phyloP scores from a whole-genome alignment of 371 early-diverging fungal species.

The Mucor indicus region DNA sequence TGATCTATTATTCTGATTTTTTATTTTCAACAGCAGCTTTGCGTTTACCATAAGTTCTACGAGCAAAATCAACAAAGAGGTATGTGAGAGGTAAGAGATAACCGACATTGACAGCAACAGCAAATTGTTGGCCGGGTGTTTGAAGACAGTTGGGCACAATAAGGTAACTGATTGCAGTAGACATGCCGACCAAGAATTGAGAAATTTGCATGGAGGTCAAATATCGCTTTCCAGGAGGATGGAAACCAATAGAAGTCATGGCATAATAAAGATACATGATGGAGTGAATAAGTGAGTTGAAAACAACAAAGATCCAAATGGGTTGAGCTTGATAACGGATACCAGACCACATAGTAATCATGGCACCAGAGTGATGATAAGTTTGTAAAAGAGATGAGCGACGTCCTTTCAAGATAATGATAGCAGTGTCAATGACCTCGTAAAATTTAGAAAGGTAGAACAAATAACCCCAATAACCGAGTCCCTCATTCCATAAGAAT shows the following conservation, averaged over 20 bases:
- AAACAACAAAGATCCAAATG: slow-evolving; percentile 83
- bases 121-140: slow-evolving; percentile 60
- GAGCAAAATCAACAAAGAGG: slow-evolving; percentile 77
- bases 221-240: slow-evolving; percentile 81
- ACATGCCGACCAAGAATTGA: slow-evolving; percentile 82
- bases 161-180: slow-evolving; percentile 66
- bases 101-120: slow-evolving; percentile 67
- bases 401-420: slow-evolving; percentile 80
- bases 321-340: slow-evolving; percentile 73
- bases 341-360: slow-evolving; percentile 80
- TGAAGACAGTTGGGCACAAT: slow-evolving; percentile 66
- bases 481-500: slow-evolving; percentile 66
- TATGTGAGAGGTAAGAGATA: slow-evolving; percentile 81
- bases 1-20: too few species aligned
- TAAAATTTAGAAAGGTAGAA: slow-evolving; percentile 89
- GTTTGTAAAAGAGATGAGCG: slow-evolving; percentile 80
- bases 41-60: slow-evolving; percentile 59
- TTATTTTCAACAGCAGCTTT: too few species aligned
- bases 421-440: slow-evolving; percentile 85
- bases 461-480: slow-evolving; percentile 76
- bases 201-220: slow-evolving; percentile 85
- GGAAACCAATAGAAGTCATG: slow-evolving; percentile 70
- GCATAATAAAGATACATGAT: slow-evolving; percentile 91
- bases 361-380: slow-evolving; percentile 89
- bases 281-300: slow-evolving; percentile 89